phyloP scores from a whole-genome alignment of 495 filamentous ascomycete genomes.

The Staphylotrichum longicolle region DNA sequence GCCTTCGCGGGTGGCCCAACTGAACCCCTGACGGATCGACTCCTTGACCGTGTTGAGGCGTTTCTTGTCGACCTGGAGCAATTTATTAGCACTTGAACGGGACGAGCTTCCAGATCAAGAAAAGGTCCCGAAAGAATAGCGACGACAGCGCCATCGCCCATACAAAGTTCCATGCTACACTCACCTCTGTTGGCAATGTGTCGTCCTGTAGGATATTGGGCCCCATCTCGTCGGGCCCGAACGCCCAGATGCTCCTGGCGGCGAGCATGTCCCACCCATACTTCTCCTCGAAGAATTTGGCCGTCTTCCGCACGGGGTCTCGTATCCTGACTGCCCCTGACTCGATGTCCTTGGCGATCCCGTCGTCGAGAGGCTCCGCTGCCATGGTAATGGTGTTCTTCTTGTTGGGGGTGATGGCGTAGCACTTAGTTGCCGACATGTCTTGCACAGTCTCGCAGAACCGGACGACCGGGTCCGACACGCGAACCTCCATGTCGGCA shows the following conservation, averaged over 20 bases:
- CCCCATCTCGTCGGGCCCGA: conserved; percentile 91
- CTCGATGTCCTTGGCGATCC: conserved; percentile 95
- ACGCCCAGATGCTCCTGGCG: conserved; percentile 95
- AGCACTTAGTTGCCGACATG: conserved; percentile 95
- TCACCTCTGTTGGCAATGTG: conserved; percentile 76
- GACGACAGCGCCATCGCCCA: too few relatives aligned
- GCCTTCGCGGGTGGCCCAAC: conserved; percentile 92
- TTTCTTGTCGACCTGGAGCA: conserved; percentile 75
- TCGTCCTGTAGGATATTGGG: conserved; percentile 98
- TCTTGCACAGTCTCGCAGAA: conserved; percentile 99
- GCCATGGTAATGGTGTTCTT: conserved; percentile 99
- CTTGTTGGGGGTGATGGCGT: conserved; percentile 95
- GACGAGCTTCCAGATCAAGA: too few relatives aligned
- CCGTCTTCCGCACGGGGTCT: conserved; percentile 88
- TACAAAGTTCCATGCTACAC: conserved; percentile 34
- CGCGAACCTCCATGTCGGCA: conserved; percentile 99
- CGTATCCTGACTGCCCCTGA: conserved; percentile 84
- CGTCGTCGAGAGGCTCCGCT: conserved; percentile 89
- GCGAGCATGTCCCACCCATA: conserved; percentile 97
- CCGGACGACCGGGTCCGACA: conserved; percentile 94
- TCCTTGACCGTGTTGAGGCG: conserved; percentile 83
- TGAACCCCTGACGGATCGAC: conserved; percentile 90
- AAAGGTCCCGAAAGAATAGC: too few relatives aligned
- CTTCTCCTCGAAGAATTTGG: conserved; percentile 95
- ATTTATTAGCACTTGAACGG: conserved; percentile 17